Evolutionary conservation across 2,329 filamentous ascomycete species (phyloP).

Genomic region (Triangularia setosa): DNA sequence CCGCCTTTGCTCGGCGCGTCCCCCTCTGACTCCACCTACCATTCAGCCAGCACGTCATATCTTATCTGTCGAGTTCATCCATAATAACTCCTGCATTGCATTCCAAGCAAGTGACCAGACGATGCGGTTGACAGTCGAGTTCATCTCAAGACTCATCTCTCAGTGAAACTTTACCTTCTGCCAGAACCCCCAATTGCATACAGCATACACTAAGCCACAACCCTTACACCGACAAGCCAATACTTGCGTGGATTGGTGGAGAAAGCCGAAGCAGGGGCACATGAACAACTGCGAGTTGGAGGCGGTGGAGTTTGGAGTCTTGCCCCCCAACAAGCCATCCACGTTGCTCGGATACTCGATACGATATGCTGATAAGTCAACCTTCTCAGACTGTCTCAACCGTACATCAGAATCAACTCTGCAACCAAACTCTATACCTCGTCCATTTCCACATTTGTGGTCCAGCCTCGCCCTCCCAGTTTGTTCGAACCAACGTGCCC

Average conservation of each 20-base stretch:
- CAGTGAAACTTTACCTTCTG: background rate
- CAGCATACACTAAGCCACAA: background rate
- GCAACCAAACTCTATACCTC: conserved; percentile 34
- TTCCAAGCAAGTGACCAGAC: background rate
- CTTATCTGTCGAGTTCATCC: background rate
- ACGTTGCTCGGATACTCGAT: background rate
- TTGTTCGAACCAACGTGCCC: conserved; percentile 22
- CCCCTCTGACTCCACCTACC: background rate
- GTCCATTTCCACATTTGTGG: conserved; percentile 26
- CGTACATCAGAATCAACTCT: conserved; percentile 19
- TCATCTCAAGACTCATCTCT: background rate
- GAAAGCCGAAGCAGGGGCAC: background rate
- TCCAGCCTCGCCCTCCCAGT: background rate
- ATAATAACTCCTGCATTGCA: background rate
- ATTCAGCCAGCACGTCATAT: background rate
- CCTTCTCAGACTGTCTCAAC: background rate
- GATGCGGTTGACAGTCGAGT: background rate
- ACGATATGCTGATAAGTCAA: background rate
- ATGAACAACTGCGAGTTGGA: background rate
- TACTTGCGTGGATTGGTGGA: background rate
- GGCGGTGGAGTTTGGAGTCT: background rate
- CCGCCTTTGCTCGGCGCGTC: background rate
- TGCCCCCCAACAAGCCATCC: background rate
- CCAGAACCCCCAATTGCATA: background rate
- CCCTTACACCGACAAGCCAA: background rate